Conservation (phyloP, 306 rosid species). For the Sicyos baderoa region DNA sequence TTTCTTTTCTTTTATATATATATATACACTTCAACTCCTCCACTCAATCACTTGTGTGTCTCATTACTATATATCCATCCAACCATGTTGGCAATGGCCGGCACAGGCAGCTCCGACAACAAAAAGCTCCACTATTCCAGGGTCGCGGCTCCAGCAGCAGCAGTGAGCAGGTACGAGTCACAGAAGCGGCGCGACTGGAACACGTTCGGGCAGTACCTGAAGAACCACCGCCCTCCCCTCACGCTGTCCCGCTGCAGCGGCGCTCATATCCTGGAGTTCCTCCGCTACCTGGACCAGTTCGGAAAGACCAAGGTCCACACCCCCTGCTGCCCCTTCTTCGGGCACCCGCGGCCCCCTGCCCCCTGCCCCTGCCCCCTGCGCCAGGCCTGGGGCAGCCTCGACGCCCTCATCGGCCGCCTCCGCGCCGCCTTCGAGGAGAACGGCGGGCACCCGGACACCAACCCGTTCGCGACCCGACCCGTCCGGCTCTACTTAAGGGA, state of each 20-base stretch:
- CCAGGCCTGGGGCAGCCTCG: slow-evolving; percentile 38
- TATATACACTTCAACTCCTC: not conserved
- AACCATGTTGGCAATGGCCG: slow-evolving; percentile 27
- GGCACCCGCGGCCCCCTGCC: slow-evolving; percentile 63
- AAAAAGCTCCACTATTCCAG: not conserved
- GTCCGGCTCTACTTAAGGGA: slow-evolving; percentile 67
- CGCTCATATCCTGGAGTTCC: slow-evolving; percentile 65
- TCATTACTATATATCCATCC: not conserved
- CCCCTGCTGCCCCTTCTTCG: slow-evolving; percentile 59
- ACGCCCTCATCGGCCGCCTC: slow-evolving; percentile 72
- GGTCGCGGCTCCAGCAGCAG: slow-evolving; percentile 20
- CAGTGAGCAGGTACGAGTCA: slow-evolving; percentile 41
- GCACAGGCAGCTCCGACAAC: slow-evolving; percentile 12
- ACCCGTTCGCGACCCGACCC: slow-evolving; percentile 68
- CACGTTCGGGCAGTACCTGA: slow-evolving; percentile 84
- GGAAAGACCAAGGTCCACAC: slow-evolving; percentile 80
- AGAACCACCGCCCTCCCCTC: slow-evolving; percentile 76
- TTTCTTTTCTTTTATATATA: too few relatives aligned
- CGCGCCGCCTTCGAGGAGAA: slow-evolving; percentile 93
- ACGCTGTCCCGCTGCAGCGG: slow-evolving; percentile 64
- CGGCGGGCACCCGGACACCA: slow-evolving; percentile 78
- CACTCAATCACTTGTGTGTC: too few relatives aligned
- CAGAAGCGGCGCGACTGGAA: too few relatives aligned
- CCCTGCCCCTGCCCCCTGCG: slow-evolving; percentile 79
- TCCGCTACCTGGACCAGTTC: slow-evolving; percentile 42